Conservation (phyloP, 2,329 filamentous ascomycete genomes). For the Ramularia endophylla region DNA sequence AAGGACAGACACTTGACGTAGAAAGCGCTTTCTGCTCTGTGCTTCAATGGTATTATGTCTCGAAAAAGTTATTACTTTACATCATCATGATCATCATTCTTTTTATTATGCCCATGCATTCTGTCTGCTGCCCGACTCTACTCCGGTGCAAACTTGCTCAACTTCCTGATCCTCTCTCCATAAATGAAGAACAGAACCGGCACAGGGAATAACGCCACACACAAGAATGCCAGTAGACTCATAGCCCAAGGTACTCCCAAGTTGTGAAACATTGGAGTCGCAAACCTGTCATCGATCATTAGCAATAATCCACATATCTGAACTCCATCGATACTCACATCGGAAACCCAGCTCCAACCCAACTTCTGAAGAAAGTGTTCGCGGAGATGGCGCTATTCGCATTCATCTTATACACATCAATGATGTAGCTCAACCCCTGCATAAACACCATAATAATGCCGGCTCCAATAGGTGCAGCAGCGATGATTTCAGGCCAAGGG, state of each 20-base stretch:
- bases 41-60: no score
- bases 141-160: background rate
- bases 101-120: no score
- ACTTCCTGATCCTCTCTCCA: conserved; percentile 21
- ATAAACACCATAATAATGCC: conserved; percentile 36
- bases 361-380: conserved; percentile 28
- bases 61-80: no score
- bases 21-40: no score
- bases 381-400: conserved; percentile 33
- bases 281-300: conserved; percentile 17
- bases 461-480: conserved; percentile 33
- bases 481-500: conserved; percentile 39
- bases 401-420: conserved; percentile 43
- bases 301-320: background rate
- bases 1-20: no score
- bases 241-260: conserved; percentile 30
- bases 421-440: conserved; percentile 35
- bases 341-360: conserved; percentile 31
- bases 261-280: conserved; percentile 30
- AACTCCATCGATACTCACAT: conserved; percentile 15
- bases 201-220: conserved; percentile 23
- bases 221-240: conserved; percentile 28
- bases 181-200: conserved; percentile 25
- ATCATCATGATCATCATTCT: no score
- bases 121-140: no score